Base-by-base conservation (phyloP, 2,329 filamentous ascomycete species). In the Colletotrichum sansevieriae region DNA sequence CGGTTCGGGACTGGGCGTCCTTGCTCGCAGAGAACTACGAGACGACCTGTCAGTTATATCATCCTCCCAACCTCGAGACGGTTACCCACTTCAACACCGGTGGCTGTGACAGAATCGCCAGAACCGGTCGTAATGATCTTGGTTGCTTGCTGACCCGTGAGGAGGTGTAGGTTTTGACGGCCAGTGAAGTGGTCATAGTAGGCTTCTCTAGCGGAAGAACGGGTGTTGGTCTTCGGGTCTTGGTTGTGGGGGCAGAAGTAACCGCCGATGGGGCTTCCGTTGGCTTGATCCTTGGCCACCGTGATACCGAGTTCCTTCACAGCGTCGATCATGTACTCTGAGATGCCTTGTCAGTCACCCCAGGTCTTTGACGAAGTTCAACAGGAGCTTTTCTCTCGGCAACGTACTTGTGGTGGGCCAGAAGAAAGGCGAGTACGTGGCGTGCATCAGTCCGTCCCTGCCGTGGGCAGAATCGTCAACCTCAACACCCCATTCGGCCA, bases 361-460 rank as follows among this genome's bases (percentile, higher is more conserved):
- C 10, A 3, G 8, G 2, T 41, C 4, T 15, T 15, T 33, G 29
- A 37, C n/a, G 15, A 7, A 13, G 25, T 18, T 11, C 3, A 12
- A 13, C 11, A 29, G 12, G 29, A 29, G 29, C 29, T n/a, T 20
- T 37, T 54, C 15, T 35, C 13, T 35, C 13, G 2, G 49, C 49
- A 37, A 20, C 49, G 10, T 18, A 66, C 72, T 74, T 49, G 75
- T 77, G 37, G 75, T 72, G 1, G 74, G 74, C 75, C 74, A 78
- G 60, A 76, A 77, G n/a, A 72, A 77, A 2, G 74, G 74, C 3
- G 76, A 75, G 57, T 77, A 78, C 18, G 73, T 76, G 10, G 71
- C 72, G 35, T 78, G 72, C 20, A 78, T 67, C 25, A 74, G 65
- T 3, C 76, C 76, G 10, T 74, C 68, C 7, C 43, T 68, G 2